phyloP scores from a whole-genome alignment of 164 flowering plant genomes.

The Paratinospora sagittata region DNA sequence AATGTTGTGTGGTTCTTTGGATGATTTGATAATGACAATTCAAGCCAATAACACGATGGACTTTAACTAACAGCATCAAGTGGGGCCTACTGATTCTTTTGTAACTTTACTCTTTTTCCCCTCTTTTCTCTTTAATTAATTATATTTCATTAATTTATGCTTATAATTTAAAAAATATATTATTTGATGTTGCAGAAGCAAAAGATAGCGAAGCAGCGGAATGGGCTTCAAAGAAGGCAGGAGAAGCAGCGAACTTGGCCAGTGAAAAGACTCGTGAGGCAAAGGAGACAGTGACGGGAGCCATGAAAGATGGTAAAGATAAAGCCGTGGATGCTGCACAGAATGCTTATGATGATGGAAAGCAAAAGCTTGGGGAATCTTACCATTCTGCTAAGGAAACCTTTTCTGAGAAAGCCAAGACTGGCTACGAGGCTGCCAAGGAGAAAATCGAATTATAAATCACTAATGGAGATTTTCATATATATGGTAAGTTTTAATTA shows the following conservation, averaged over 20 bases:
- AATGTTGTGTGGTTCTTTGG: too few relatives aligned
- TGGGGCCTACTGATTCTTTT: too few relatives aligned
- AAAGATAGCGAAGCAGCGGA: background rate
- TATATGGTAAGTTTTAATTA: background rate
- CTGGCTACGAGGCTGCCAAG: background rate
- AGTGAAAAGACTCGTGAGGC: background rate
- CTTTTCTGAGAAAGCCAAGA: background rate
- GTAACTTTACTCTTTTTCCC: too few relatives aligned
- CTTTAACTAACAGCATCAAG: too few relatives aligned
- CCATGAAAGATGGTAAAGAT: background rate
- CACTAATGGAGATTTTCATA: background rate
- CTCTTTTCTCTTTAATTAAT: too few relatives aligned
- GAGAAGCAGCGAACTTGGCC: background rate
- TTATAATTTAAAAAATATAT: too few relatives aligned
- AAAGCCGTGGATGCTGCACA: background rate
- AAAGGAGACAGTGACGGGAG: background rate
- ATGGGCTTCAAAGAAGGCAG: background rate
- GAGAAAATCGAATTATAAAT: background rate
- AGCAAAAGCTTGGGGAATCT: conserved; percentile 1
- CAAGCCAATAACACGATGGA: too few relatives aligned
- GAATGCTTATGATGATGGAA: background rate
- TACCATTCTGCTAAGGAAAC: background rate
- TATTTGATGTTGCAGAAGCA: background rate
- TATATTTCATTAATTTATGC: too few relatives aligned
- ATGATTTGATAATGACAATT: too few relatives aligned